phyloP scores from a whole-genome alignment of 192 early-diverging fungal species.

The Linnemannia exigua region DNA sequence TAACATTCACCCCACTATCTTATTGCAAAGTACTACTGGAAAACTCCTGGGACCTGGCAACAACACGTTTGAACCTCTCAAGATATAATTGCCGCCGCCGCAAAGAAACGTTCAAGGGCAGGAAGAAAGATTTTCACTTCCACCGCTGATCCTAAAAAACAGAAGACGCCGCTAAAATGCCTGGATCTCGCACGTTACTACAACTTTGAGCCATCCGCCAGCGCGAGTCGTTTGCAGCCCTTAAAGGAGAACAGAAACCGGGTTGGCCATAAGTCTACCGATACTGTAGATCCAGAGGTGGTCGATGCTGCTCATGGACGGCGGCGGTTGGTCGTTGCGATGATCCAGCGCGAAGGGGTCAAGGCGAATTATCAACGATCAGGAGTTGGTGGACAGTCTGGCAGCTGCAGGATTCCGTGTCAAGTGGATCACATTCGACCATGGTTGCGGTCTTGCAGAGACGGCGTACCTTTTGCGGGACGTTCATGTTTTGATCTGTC shows the following conservation, averaged over 20 bases:
- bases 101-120: too few relatives aligned
- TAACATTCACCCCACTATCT: constrained; percentile 17
- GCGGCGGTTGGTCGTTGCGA: neutral
- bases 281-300: constrained; percentile 3
- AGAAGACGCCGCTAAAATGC: constrained; percentile 9
- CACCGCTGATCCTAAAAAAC: neutral
- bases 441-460: constrained; percentile 32
- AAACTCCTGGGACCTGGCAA: constrained; percentile 16
- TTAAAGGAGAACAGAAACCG: neutral
- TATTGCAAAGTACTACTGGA: constrained; percentile 24
- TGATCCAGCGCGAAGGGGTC: constrained; percentile 18
- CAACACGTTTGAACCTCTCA: neutral
- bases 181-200: constrained; percentile 29
- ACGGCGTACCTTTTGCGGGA: constrained; percentile 39
- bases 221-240: neutral
- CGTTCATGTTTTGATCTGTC: constrained; percentile 22
- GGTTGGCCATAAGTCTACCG: constrained; percentile 6
- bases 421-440: constrained; percentile 20
- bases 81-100: neutral
- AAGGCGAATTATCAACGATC: constrained; percentile 9
- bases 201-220: constrained; percentile 22
- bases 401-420: constrained; percentile 12
- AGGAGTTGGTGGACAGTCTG: neutral
- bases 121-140: neutral
- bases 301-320: neutral